Evolutionary conservation across 2,329 filamentous ascomycete genomes (phyloP).

Genomic region (Ceratocystis colombiana): DNA sequence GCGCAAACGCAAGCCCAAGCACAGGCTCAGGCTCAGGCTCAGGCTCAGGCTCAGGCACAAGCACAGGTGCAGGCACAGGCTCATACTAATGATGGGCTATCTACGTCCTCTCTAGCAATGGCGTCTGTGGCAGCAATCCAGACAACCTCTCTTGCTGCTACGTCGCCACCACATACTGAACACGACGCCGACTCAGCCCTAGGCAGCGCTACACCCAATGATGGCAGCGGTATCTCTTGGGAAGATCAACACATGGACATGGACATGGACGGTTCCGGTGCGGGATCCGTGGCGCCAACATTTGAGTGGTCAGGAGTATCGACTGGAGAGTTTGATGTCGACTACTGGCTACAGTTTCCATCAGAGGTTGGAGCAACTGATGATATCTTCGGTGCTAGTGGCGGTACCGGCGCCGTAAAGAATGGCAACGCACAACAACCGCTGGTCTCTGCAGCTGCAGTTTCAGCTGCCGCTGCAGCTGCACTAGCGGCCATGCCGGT

Average conservation of each 20-base stretch:
- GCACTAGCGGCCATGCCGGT: conserved; percentile 7
- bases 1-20: background rate
- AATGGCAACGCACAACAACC: background rate
- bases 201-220: conserved; percentile 38
- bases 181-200: conserved; percentile 35
- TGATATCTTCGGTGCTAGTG: conserved; percentile 34
- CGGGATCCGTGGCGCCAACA: conserved; percentile 35
- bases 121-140: conserved; percentile 17
- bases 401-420: conserved; percentile 25
- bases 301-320: conserved; percentile 47
- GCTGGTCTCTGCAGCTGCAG: background rate
- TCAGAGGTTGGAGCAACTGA: conserved; percentile 38
- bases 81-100: background rate
- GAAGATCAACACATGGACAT: conserved; percentile 36
- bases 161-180: conserved; percentile 39
- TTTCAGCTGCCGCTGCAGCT: conserved; percentile 6
- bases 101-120: conserved; percentile 9
- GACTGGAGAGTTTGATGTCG: conserved; percentile 47
- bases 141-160: conserved; percentile 15
- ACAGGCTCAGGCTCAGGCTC: background rate
- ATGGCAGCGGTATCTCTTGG: conserved; percentile 35
- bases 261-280: conserved; percentile 30
- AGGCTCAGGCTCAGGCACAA: background rate
- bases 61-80: background rate
- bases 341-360: conserved; percentile 51